Percentiles rank a stretch among this genome's conserved stretches.
phyloP scores from a whole-genome alignment of 192 early-diverging fungal species.

The Allomyces macrogynus region DNA sequence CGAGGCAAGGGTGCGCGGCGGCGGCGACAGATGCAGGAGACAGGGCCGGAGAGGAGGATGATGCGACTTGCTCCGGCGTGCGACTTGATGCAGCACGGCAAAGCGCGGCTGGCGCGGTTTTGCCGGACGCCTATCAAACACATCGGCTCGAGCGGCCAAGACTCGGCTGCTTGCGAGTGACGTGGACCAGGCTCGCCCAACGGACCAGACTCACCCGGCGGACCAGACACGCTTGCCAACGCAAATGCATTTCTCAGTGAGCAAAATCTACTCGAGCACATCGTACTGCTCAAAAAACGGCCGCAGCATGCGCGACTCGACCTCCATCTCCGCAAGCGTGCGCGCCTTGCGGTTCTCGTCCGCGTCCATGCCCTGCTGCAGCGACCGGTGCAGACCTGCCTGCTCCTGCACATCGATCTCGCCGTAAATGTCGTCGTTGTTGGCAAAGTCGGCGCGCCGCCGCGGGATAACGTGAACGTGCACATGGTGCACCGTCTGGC shows the following conservation, averaged over 20 bases:
- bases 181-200: too few species aligned
- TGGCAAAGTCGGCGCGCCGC: slow-evolving; percentile 46
- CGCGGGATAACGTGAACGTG: slow-evolving; percentile 87
- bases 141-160: too few species aligned
- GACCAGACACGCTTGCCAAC: too few species aligned
- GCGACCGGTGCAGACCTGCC: background rate
- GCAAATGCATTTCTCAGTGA: background rate
- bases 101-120: too few species aligned
- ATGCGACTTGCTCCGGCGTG: too few species aligned
- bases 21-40: too few species aligned
- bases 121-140: too few species aligned
- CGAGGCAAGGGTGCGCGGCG: too few species aligned
- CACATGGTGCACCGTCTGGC: slow-evolving; percentile 70
- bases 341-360: background rate
- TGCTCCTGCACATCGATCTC: slow-evolving; percentile 41
- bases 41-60: too few species aligned
- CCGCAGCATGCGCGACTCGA: background rate
- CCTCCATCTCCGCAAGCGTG: background rate
- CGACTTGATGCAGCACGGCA: too few species aligned
- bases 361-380: background rate
- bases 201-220: too few species aligned
- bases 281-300: background rate
- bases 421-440: slow-evolving; percentile 76
- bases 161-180: too few species aligned
- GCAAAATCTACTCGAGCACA: background rate